phyloP scores from a whole-genome alignment of 345 rosid genomes.

The Camelina sativa region DNA sequence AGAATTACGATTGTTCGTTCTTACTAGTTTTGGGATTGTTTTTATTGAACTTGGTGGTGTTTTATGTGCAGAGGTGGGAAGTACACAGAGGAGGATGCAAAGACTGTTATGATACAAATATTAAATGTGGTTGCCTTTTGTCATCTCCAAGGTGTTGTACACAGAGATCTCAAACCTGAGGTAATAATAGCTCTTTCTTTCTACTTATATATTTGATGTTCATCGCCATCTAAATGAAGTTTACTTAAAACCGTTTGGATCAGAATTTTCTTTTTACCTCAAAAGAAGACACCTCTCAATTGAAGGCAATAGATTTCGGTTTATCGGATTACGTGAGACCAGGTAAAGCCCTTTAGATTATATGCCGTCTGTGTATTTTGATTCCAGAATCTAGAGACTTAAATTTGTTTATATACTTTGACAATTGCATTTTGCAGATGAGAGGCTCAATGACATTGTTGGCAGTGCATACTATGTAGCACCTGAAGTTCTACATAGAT shows the following conservation, averaged over 20 bases:
- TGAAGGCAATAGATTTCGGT: constrained; percentile 98
- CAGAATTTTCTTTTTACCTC: constrained; percentile 91
- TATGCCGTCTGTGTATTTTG: constrained; percentile 51
- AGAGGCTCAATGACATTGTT: constrained; percentile 94
- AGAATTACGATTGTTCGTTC: constrained; percentile 16
- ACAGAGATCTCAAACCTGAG: constrained; percentile 99
- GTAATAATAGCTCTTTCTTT: constrained; percentile 41
- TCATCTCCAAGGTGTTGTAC: constrained; percentile 98
- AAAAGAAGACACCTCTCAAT: constrained; percentile 74
- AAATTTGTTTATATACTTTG: background rate
- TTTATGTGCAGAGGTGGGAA: constrained; percentile 84
- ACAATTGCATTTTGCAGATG: constrained; percentile 60
- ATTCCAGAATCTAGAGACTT: background rate
- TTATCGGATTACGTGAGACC: constrained; percentile 95
- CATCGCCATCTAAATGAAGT: constrained; percentile 21
- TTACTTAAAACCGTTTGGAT: constrained; percentile 40
- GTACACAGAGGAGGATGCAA: constrained; percentile 96
- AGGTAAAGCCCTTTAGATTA: constrained; percentile 64
- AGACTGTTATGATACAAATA: constrained; percentile 86
- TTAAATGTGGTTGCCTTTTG: constrained; percentile 91
- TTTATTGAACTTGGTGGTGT: constrained; percentile 14
- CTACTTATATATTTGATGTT: constrained; percentile 19
- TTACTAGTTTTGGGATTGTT: background rate
- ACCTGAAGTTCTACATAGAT: constrained; percentile 97
- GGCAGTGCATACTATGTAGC: constrained; percentile 98